A percentile compares a stretch with the other conserved stretches of the same genome.
Evolutionary conservation across 1,284 basidiomycete species (phyloP).

Genomic region (Sanghuangporus baumii): DNA sequence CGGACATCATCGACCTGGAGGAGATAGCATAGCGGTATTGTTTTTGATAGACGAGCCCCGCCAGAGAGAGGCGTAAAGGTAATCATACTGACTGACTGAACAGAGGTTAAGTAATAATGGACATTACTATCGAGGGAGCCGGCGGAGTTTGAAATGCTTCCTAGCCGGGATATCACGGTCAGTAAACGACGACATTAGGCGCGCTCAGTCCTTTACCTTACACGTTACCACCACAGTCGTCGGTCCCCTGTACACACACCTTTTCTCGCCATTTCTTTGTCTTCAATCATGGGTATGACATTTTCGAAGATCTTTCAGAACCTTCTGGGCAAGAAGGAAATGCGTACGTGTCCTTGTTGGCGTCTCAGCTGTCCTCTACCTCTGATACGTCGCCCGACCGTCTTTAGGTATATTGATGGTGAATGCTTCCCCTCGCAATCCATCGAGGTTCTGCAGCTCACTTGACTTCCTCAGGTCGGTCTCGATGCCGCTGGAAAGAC

Average conservation of each 20-base stretch:
- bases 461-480: slow-evolving; percentile 56
- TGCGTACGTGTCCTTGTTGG: slow-evolving; percentile 70
- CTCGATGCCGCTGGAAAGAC: slow-evolving; percentile 98
- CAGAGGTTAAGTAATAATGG: not conserved
- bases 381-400: slow-evolving; percentile 8
- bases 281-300: slow-evolving; percentile 72
- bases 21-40: slow-evolving; percentile 74
- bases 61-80: slow-evolving; percentile 89
- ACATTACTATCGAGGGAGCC: too few species aligned
- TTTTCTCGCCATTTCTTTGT: slow-evolving; percentile 7
- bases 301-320: slow-evolving; percentile 78
- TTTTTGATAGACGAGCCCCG: slow-evolving; percentile 63
- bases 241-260: slow-evolving; percentile 3
- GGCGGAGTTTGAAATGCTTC: slow-evolving; percentile 17
- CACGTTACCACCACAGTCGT: slow-evolving; percentile 13
- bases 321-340: slow-evolving; percentile 99
- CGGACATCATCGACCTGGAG: slow-evolving; percentile 93
- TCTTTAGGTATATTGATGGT: slow-evolving; percentile 74
- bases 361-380: not conserved
- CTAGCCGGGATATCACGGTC: slow-evolving; percentile 1
- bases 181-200: slow-evolving; percentile 8
- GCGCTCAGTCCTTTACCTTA: slow-evolving; percentile 1
- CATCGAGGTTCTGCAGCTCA: slow-evolving; percentile 10
- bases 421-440: slow-evolving; percentile 24
- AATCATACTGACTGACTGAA: slow-evolving; percentile 77